Evolutionary conservation across 768 basidiomycete species (phyloP).

Genomic region (Glaciozyma antarctica): DNA sequence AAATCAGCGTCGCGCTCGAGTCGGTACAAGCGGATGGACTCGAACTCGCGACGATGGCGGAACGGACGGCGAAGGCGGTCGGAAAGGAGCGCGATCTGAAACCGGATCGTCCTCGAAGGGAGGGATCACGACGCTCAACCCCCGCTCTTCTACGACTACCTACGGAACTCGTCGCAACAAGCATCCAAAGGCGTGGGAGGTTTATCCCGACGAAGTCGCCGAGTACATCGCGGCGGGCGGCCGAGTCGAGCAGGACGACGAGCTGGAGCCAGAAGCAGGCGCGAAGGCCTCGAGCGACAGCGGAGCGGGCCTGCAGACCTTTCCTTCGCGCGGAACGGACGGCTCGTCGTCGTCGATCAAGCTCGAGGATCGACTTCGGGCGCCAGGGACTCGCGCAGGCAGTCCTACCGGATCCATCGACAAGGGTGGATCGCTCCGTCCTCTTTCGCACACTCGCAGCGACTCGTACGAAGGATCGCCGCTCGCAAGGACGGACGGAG

Average conservation of each 20-base stretch:
- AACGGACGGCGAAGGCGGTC: background rate
- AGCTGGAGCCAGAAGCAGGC: background rate
- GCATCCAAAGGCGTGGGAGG: constrained; percentile 6
- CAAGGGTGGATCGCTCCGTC: background rate
- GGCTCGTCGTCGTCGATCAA: no score
- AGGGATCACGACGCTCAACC: background rate
- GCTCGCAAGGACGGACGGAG: background rate
- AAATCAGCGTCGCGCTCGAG: background rate
- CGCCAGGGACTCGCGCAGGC: background rate
- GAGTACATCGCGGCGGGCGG: constrained; percentile 2
- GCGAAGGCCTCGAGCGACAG: background rate
- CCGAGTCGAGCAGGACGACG: background rate
- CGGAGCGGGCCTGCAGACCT: background rate
- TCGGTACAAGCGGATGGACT: background rate
- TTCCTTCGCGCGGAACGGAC: no score
- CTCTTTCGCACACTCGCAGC: background rate
- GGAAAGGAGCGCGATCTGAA: background rate
- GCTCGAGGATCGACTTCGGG: background rate
- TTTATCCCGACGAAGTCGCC: constrained; percentile 14
- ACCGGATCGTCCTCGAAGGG: background rate
- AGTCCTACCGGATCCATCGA: no score
- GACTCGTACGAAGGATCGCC: constrained; percentile 2
- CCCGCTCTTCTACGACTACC: background rate
- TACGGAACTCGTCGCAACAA: constrained; percentile 11
- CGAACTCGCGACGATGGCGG: no score